Percentiles rank a stretch among this genome's conserved stretches.
Evolutionary conservation across 306 rosid genomes (phyloP).

Genomic region (Trifolium dubium): DNA sequence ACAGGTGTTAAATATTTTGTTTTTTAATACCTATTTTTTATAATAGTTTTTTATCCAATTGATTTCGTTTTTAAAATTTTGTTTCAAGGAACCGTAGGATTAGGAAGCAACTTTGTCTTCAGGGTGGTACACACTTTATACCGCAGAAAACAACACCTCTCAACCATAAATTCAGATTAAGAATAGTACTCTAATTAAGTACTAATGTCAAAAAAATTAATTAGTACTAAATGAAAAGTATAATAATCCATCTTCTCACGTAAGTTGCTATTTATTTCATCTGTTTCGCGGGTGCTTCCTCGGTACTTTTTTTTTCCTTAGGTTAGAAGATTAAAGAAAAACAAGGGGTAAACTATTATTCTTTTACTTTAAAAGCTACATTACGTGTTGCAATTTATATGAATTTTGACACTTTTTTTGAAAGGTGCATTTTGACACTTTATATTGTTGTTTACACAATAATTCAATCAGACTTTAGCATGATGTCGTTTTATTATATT

Average conservation of each 20-base stretch:
- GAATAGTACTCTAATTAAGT: neutral
- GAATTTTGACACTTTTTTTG: neutral
- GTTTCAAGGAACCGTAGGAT: neutral
- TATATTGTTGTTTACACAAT: neutral
- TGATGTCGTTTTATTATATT: neutral
- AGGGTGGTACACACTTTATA: neutral
- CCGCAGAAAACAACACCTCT: neutral
- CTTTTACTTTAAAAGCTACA: neutral
- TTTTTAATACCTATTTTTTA: neutral
- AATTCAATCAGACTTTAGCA: neutral
- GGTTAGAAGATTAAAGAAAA: conserved; percentile 16
- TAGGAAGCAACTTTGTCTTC: neutral
- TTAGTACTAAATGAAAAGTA: neutral
- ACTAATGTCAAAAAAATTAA: neutral
- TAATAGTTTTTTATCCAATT: neutral
- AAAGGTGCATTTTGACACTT: neutral
- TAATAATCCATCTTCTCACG: neutral
- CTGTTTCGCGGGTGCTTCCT: conserved; percentile 27
- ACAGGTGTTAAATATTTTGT: too few species aligned
- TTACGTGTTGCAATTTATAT: neutral
- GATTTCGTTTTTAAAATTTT: neutral
- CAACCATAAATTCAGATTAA: neutral
- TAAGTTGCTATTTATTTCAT: neutral
- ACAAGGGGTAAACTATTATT: neutral
- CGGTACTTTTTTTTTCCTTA: neutral